Evolutionary conservation across 208 protist species (phyloP).

Genomic region (Leishmania mexicana): DNA sequence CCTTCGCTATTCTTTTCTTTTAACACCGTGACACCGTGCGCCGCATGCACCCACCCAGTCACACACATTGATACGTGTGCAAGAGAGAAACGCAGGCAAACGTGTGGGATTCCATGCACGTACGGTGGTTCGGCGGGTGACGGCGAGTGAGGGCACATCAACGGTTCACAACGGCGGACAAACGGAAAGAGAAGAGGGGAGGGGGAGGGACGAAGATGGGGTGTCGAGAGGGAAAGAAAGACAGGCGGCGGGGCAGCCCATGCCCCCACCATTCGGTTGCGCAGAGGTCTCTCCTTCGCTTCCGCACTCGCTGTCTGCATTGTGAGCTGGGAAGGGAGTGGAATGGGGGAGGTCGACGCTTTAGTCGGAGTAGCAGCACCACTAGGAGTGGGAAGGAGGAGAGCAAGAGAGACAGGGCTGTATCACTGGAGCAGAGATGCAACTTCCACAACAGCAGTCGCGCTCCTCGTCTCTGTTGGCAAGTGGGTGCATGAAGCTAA

Average conservation of each 20-base stretch:
- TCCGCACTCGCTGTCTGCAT: not conserved
- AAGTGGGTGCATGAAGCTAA: not conserved
- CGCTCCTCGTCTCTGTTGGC: not conserved
- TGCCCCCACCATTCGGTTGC: no score
- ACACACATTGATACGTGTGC: not conserved
- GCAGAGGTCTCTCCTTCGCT: not conserved
- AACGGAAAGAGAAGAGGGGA: not conserved
- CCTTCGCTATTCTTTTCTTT: not conserved
- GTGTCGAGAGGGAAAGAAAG: not conserved
- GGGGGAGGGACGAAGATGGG: not conserved
- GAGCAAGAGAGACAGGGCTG: not conserved
- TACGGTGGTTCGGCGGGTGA: not conserved
- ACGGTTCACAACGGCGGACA: not conserved
- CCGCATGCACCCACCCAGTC: not conserved
- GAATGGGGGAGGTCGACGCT: not conserved
- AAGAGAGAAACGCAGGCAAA: not conserved
- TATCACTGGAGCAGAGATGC: not conserved
- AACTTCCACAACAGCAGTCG: not conserved
- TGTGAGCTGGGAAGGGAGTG: not conserved
- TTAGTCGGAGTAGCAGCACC: not conserved
- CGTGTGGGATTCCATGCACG: not conserved
- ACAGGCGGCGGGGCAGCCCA: not conserved
- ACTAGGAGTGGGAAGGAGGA: not conserved
- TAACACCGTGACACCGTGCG: not conserved
- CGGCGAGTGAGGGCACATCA: not conserved